Base-by-base conservation (phyloP, 2,329 filamentous ascomycete species). In the Dichotomopilus funicola region DNA sequence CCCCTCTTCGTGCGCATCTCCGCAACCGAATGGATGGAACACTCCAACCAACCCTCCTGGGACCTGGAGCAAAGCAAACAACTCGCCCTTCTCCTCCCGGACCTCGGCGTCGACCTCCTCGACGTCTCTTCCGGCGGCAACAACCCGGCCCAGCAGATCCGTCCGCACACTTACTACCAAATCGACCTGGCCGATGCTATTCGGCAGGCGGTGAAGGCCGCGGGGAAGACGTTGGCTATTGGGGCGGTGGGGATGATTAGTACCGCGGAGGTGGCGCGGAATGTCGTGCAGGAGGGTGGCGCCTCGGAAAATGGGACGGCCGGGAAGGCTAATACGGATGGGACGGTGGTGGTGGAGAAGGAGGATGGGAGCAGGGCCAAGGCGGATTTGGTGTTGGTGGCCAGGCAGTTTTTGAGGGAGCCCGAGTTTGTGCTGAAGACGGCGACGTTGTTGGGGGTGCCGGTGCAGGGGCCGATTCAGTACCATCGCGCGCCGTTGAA, bases 101-200 rank as follows among this genome's bases (percentile, higher is more conserved):
- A 79, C 0, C 75, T 78, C 10, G 91, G 91, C 35, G 79, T 96
- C 44, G 91, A 96, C 68, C 74, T 95, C 12, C 77, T 96, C 35
- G 91, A 96, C 68, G 82, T 95, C 55, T 90, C 85, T 63, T 85
- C 84, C 1, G 89, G 85, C 37, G 91, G 88, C 41, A 87, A 88
- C 67, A 80, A 83, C 67, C 70, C 75, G 38, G 68, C 71, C 45
- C 84, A 88, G 66, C 75, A 83, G 67, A 81, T 89, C 60, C 70
- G 80, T 19, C 64, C 77, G 10, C 78, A 81, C 45, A 82, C 85
- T 1, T 81, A 78, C 41, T 92, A 88, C 75, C 91, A 95, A 74
- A 79, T 85, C 27, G 82, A 85, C 42, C 82, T 94, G 53, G 87
- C 89, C 0, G 81, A 83, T 47, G 75, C 78, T 36, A 82, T 95